These are phyloP conservation scores for Pestalotiopsis sp. DNA, from an alignment of 2,329 filamentous ascomycete genomes.

Conservation along the genomic window DNA sequence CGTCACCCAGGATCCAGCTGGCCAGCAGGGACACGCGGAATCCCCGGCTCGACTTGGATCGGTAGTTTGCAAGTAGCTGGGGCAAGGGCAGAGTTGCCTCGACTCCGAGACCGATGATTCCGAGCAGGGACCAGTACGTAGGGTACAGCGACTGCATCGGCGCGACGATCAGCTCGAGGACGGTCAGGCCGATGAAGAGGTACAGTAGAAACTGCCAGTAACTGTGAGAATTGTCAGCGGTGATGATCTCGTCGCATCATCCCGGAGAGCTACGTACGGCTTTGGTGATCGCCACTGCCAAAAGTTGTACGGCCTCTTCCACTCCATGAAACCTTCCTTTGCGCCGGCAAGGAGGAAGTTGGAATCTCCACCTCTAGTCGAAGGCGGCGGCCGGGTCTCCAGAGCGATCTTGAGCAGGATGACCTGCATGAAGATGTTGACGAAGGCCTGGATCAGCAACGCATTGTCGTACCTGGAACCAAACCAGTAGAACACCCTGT, in stretches of 20 bases:
- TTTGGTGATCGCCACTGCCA: constrained; percentile 80
- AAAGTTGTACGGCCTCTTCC: constrained; percentile 71
- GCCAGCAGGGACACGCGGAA: constrained; percentile 76
- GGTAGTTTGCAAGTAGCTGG: constrained; percentile 73
- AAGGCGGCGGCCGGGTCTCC: constrained; percentile 64
- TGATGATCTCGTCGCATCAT: not conserved
- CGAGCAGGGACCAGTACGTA: constrained; percentile 68
- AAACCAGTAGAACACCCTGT: constrained; percentile 71
- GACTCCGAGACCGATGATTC: constrained; percentile 75
- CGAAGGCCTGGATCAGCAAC: constrained; percentile 64
- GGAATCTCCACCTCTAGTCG: constrained; percentile 62
- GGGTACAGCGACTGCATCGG: constrained; percentile 60
- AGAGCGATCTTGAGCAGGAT: constrained; percentile 69
- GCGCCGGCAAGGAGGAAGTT: constrained; percentile 64
- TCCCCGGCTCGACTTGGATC: constrained; percentile 71
- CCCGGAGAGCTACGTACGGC: constrained; percentile 51
- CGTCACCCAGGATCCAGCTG: constrained; percentile 79
- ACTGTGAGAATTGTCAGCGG: constrained; percentile 34
- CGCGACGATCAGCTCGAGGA: constrained; percentile 69
- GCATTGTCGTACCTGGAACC: constrained; percentile 67
- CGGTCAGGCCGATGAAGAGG: constrained; percentile 62
- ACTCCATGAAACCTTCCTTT: constrained; percentile 41
- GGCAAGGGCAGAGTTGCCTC: constrained; percentile 83
- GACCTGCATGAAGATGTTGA: constrained; percentile 67
- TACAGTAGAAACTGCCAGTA: constrained; percentile 81